These are phyloP conservation scores for Vigna reflexopilosa DNA, from an alignment of 306 rosid species.

Conservation along the genomic window DNA sequence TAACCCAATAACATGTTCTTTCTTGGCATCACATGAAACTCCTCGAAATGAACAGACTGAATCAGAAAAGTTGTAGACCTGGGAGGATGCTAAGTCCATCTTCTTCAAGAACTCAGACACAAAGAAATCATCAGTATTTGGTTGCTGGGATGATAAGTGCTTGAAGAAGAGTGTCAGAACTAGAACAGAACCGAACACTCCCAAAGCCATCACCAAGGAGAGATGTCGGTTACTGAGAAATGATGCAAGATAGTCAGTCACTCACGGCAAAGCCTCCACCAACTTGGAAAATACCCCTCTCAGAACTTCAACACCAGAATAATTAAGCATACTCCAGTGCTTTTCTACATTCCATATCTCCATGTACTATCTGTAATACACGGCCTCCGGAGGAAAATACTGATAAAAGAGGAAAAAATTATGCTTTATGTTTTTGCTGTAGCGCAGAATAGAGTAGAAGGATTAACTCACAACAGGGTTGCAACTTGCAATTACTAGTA, in stretches of 20 bases:
- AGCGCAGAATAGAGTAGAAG: conserved; percentile 25
- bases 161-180: conserved; percentile 65
- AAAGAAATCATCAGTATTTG: conserved; percentile 74
- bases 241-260: conserved; percentile 3
- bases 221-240: conserved; percentile 6
- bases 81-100: conserved; percentile 56
- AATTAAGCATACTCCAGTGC: conserved; percentile 28
- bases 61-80: conserved; percentile 59
- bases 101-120: conserved; percentile 69
- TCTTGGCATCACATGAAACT: conserved; percentile 65
- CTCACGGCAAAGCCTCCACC: conserved; percentile 40
- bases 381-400: not conserved
- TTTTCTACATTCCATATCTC: conserved; percentile 47
- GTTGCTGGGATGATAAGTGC: conserved; percentile 69
- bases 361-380: not conserved
- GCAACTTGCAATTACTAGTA: not conserved
- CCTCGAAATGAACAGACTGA: conserved; percentile 81
- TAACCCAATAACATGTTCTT: conserved; percentile 56
- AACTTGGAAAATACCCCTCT: conserved; percentile 39
- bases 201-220: conserved; percentile 60
- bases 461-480: conserved; percentile 17
- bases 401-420: no score
- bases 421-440: conserved; percentile 11
- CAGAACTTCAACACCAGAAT: conserved; percentile 48
- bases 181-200: conserved; percentile 58